phyloP scores from a whole-genome alignment of 73 alveolate genomes.

The Tetrahymena elliotti region DNA sequence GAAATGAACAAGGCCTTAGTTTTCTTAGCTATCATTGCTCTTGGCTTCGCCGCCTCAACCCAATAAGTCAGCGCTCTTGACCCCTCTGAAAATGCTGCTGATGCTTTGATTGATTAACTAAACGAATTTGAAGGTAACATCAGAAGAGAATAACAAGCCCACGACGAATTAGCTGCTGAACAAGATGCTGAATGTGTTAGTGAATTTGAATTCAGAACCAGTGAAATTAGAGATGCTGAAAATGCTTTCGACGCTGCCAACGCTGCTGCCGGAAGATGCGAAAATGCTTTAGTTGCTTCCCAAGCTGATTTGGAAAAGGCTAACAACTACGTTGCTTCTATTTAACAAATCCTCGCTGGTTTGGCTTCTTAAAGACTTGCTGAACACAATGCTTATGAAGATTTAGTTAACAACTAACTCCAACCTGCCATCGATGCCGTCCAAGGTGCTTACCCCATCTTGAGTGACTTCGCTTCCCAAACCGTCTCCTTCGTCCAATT shows the following conservation, averaged over 20 bases:
- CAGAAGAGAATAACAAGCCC: not conserved
- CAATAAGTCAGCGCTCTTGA: not conserved
- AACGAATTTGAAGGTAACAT: not conserved
- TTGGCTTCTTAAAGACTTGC: not conserved
- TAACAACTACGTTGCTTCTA: not conserved
- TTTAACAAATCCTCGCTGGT: not conserved
- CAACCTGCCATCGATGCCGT: slow-evolving; percentile 1
- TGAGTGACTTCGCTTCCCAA: not conserved
- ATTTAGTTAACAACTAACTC: not conserved
- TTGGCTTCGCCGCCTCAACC: not conserved
- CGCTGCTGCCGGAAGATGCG: not conserved
- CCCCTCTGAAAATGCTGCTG: not conserved
- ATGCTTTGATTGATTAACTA: not conserved
- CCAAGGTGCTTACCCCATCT: not conserved
- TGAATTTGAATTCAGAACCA: not conserved
- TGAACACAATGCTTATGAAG: not conserved
- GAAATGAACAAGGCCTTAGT: not conserved
- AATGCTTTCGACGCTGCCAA: not conserved
- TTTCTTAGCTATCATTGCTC: not conserved
- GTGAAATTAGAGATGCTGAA: not conserved
- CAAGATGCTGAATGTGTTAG: not conserved
- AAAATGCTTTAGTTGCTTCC: not conserved
- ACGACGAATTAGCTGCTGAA: not conserved
- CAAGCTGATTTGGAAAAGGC: not conserved
- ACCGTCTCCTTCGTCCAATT: not conserved